A percentile compares a stretch with the other conserved stretches of the same genome.
Evolutionary conservation across 306 rosid genomes (phyloP).

Genomic region (Quercus parvula): DNA sequence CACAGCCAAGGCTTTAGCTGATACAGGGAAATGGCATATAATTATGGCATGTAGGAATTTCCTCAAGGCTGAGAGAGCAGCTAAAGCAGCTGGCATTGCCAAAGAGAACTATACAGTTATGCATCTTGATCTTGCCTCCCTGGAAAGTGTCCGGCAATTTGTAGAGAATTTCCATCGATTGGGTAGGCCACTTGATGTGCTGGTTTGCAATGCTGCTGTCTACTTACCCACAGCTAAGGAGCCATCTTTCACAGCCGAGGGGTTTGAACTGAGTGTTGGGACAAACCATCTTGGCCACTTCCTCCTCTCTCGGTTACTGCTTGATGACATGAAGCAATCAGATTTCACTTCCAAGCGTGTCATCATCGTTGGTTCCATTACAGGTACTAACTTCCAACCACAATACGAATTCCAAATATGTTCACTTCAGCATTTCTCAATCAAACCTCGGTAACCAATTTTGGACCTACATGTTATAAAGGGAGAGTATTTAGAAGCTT

Average conservation of each 20-base stretch:
- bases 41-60: conserved; percentile 99
- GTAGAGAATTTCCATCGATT: conserved; percentile 70
- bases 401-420: neutral
- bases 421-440: no score
- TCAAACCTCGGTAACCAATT: no score
- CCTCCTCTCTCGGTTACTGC: conserved; percentile 76
- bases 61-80: conserved; percentile 96
- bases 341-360: conserved; percentile 85
- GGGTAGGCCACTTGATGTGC: conserved; percentile 66
- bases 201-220: conserved; percentile 97
- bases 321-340: conserved; percentile 74
- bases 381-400: conserved; percentile 42
- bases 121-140: conserved; percentile 95
- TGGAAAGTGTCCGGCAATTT: conserved; percentile 89
- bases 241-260: conserved; percentile 86
- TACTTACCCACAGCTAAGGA: conserved; percentile 94
- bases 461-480: no score
- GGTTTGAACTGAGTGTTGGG: conserved; percentile 99
- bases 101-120: conserved; percentile 81
- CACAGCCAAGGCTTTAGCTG: conserved; percentile 93
- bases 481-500: no score
- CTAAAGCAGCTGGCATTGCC: conserved; percentile 78
- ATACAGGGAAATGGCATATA: conserved; percentile 94
- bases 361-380: conserved; percentile 94
- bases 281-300: conserved; percentile 96